A percentile compares a stretch with the other conserved stretches of the same genome.
Conservation (phyloP, 306 rosid species). For the Fagus sylvatica region DNA sequence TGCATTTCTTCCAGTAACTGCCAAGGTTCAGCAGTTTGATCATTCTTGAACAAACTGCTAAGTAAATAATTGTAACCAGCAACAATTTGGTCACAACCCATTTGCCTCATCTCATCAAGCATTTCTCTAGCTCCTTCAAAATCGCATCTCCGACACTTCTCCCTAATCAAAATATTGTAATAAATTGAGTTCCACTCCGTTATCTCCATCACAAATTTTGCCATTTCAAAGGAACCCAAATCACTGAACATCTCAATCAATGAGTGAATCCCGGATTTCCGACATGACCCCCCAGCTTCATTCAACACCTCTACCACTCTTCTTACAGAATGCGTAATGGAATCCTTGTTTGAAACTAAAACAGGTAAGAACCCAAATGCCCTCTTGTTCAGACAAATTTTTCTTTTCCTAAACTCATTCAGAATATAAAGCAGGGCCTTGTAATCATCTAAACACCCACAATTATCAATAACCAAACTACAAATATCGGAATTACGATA, state of each 20-base stretch:
- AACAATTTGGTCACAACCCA: conserved; percentile 38
- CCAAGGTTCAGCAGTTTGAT: conserved; percentile 44
- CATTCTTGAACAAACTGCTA: conserved; percentile 51
- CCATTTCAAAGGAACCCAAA: conserved; percentile 48
- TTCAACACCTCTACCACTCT: conserved; percentile 46
- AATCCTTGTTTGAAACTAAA: conserved; percentile 31
- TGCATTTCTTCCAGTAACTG: conserved; percentile 47
- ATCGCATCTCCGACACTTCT: conserved; percentile 49
- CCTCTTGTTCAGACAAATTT: conserved; percentile 29
- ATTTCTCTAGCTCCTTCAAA: conserved; percentile 46
- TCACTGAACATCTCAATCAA: conserved; percentile 57
- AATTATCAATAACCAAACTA: conserved; percentile 57
- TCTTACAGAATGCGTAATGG: conserved; percentile 30
- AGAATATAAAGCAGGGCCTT: conserved; percentile 51
- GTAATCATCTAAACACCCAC: conserved; percentile 58
- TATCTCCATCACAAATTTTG: conserved; percentile 47
- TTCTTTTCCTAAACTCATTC: conserved; percentile 32
- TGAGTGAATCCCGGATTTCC: conserved; percentile 49
- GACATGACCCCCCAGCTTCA: conserved; percentile 61
- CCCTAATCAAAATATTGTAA: conserved; percentile 55
- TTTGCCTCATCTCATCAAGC: conserved; percentile 54
- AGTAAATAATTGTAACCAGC: conserved; percentile 46
- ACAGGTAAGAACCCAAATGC: conserved; percentile 62
- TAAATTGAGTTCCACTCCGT: conserved; percentile 35
- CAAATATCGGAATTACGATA: conserved; percentile 43